These are phyloP conservation scores for Aspergillus uvarum DNA, from an alignment of 2,329 filamentous ascomycete genomes.

Conservation along the genomic window DNA sequence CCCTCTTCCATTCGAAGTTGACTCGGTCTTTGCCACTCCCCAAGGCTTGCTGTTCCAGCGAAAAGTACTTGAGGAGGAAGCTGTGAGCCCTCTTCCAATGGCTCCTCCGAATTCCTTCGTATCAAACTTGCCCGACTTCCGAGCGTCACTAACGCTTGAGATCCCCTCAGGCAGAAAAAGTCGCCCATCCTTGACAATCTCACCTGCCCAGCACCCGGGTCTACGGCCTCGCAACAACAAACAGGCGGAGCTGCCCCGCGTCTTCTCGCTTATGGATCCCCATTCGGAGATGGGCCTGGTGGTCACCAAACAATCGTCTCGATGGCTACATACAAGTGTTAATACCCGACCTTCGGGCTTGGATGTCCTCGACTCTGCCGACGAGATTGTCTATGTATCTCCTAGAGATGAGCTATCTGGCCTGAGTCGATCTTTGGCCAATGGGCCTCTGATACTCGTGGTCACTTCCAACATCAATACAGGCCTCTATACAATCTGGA, in stretches of 20 bases:
- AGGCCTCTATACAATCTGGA: slow-evolving; percentile 81
- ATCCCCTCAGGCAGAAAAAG: slow-evolving; percentile 33
- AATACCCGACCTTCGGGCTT: slow-evolving; percentile 32
- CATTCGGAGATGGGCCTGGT: slow-evolving; percentile 82
- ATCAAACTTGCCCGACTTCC: slow-evolving; percentile 59
- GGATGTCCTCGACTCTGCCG: slow-evolving; percentile 69
- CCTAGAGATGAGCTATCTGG: slow-evolving; percentile 53
- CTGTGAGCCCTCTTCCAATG: slow-evolving; percentile 34
- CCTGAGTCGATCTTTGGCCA: slow-evolving; percentile 32
- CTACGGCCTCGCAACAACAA: slow-evolving; percentile 58
- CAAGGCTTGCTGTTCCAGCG: slow-evolving; percentile 83
- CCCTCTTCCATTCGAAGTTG: slow-evolving; percentile 92
- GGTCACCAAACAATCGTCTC: slow-evolving; percentile 55
- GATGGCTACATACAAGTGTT: slow-evolving; percentile 29
- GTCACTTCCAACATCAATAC: slow-evolving; percentile 78
- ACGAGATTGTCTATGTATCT: slow-evolving; percentile 83
- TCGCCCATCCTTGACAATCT: slow-evolving; percentile 52
- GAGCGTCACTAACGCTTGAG: slow-evolving; percentile 36
- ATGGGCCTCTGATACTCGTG: slow-evolving; percentile 65
- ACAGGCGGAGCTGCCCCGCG: slow-evolving; percentile 56
- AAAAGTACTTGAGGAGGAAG: slow-evolving; percentile 55
- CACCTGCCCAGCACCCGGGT: slow-evolving; percentile 55
- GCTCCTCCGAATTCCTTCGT: slow-evolving; percentile 83
- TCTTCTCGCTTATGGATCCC: slow-evolving; percentile 84
- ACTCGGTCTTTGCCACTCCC: slow-evolving; percentile 78